phyloP scores from a whole-genome alignment of 2,329 filamentous ascomycete species.

The Fusarium continuum region DNA sequence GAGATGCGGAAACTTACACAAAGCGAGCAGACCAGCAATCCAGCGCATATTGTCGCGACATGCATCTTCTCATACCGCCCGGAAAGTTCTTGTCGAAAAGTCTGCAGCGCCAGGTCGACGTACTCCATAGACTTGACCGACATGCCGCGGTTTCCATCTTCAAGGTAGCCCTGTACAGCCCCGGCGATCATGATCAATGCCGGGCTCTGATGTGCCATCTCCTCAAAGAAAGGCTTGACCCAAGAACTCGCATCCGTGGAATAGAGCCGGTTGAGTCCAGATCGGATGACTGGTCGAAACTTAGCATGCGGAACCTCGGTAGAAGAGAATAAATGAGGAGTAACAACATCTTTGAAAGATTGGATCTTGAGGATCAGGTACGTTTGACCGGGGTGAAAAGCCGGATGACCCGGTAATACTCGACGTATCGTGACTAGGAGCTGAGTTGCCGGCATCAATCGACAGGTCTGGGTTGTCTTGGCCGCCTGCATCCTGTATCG shows the following conservation, averaged over 20 bases:
- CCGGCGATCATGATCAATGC: constrained; percentile 31
- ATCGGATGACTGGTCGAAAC: constrained; percentile 22
- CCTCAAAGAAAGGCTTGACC: constrained; percentile 37
- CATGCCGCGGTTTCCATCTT: constrained; percentile 23
- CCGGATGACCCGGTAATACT: constrained; percentile 11
- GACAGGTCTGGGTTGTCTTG: neutral
- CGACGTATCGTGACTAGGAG: constrained; percentile 13
- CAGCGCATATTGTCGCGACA: constrained; percentile 30
- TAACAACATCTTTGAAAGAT: constrained; percentile 32
- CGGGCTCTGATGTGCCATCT: constrained; percentile 39
- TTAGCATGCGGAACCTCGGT: constrained; percentile 12
- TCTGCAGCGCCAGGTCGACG: constrained; percentile 34
- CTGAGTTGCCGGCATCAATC: constrained; percentile 2
- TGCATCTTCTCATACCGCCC: constrained; percentile 33
- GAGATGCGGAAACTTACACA: constrained; percentile 27
- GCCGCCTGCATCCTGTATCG: neutral
- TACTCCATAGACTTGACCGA: constrained; percentile 39
- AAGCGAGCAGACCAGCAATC: constrained; percentile 34
- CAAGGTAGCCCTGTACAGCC: constrained; percentile 38
- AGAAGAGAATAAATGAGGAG: neutral
- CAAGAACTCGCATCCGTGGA: constrained; percentile 36
- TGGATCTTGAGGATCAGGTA: constrained; percentile 18
- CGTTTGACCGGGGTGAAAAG: constrained; percentile 15
- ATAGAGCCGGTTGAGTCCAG: constrained; percentile 35
- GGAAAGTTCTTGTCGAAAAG: constrained; percentile 35